A percentile compares a stretch with the other conserved stretches of the same genome.
Conservation (phyloP, 78 protist genomes). For the Dictyostelium capitatum region DNA sequence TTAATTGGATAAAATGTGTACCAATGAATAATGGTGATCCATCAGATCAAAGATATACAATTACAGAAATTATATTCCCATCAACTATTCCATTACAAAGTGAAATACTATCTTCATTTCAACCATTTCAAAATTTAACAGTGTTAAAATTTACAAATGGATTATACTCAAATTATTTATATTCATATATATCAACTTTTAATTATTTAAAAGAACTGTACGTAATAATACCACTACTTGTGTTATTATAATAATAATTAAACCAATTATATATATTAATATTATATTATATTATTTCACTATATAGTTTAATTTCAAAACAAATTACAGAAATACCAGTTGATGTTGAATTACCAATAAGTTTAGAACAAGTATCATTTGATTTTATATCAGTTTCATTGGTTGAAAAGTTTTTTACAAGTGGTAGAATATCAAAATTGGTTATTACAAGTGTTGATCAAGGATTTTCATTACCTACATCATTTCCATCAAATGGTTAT, state of each 20-base stretch:
- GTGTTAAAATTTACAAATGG: neutral
- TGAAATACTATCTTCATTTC: neutral
- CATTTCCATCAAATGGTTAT: neutral
- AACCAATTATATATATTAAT: neutral
- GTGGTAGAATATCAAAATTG: neutral
- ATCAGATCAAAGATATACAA: neutral
- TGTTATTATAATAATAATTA: neutral
- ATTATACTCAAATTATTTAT: neutral
- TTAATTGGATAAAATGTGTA: neutral
- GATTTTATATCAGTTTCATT: neutral
- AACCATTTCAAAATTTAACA: neutral
- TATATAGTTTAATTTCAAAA: neutral
- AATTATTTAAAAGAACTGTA: neutral
- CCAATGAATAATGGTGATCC: neutral
- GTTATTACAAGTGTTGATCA: neutral
- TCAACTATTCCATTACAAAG: neutral
- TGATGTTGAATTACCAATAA: neutral
- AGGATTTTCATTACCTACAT: neutral
- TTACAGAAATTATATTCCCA: neutral
- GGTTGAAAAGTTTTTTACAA: neutral
- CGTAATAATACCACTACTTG: neutral
- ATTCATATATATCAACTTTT: neutral
- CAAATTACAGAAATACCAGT: neutral
- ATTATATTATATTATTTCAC: neutral
- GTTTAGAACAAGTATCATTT: neutral